Evolutionary conservation across 257 asterid genomes (phyloP).

Genomic region (Rauvolfia tetraphylla): DNA sequence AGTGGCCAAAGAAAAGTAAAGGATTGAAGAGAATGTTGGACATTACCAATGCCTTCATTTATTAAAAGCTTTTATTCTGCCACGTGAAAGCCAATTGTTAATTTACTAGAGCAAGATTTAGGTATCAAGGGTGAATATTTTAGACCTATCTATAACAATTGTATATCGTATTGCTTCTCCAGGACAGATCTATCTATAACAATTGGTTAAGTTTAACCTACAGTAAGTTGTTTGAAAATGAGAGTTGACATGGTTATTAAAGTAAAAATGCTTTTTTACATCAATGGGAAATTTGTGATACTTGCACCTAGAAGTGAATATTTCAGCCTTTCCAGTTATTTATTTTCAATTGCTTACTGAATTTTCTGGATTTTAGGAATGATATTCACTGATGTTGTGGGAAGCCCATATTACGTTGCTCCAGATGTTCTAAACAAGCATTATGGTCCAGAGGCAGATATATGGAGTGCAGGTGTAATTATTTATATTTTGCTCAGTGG

Average conservation of each 20-base stretch:
- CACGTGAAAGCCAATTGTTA: not conserved
- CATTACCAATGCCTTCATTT: not conserved
- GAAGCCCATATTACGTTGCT: constrained; percentile 35
- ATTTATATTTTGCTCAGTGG: constrained; percentile 30
- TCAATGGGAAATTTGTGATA: not conserved
- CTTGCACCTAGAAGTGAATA: not conserved
- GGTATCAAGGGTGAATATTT: too few species aligned
- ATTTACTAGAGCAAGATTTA: not conserved
- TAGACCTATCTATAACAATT: not conserved
- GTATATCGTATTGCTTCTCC: too few species aligned
- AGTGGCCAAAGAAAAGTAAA: not conserved
- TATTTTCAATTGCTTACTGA: not conserved
- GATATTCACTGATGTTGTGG: constrained; percentile 40
- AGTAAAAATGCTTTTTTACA: not conserved
- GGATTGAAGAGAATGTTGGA: not conserved
- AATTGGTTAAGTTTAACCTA: not conserved
- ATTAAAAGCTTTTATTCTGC: not conserved
- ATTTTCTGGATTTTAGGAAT: constrained; percentile 38
- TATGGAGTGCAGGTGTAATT: constrained; percentile 37
- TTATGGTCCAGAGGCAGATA: constrained; percentile 30
- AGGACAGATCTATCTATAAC: not conserved
- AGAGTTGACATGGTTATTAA: not conserved
- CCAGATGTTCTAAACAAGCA: constrained; percentile 28
- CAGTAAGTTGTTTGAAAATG: not conserved
- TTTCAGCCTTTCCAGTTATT: not conserved